Percentiles rank a stretch among this genome's conserved stretches.
Conservation (phyloP, 176 grass and related monocot genomes). For the Canna indica region DNA sequence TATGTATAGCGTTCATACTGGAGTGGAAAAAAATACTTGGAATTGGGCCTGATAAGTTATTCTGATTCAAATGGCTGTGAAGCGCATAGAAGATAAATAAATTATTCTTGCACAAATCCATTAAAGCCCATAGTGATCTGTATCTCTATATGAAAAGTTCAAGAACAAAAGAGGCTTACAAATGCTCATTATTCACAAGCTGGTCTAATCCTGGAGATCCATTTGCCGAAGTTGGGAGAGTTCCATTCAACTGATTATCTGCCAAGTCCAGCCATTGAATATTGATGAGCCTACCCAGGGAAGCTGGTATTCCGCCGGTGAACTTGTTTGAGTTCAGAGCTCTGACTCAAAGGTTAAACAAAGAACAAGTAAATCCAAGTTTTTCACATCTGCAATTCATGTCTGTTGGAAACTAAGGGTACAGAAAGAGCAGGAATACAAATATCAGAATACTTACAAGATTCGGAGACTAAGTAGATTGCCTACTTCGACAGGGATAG, state of each 20-base stretch:
- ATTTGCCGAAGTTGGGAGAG: conserved; percentile 52
- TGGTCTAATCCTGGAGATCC: conserved; percentile 54
- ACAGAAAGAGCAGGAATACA: neutral
- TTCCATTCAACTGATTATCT: conserved; percentile 61
- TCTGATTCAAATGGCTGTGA: conserved; percentile 82
- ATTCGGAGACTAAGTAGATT: conserved; percentile 36
- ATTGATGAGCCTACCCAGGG: conserved; percentile 64
- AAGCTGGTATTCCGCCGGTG: conserved; percentile 65
- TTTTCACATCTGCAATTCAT: neutral
- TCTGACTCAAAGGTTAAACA: conserved; percentile 17
- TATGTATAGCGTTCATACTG: conserved; percentile 63
- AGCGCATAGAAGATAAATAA: conserved; percentile 6
- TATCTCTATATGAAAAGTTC: neutral
- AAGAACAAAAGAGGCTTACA: conserved; percentile 42
- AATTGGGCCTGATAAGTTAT: conserved; percentile 67
- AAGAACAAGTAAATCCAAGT: neutral
- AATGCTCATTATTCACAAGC: conserved; percentile 62
- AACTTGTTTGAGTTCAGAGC: conserved; percentile 79
- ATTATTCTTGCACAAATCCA: neutral
- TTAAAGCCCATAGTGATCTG: neutral
- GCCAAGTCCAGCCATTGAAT: conserved; percentile 78
- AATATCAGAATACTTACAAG: conserved; percentile 38
- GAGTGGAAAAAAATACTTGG: conserved; percentile 66
- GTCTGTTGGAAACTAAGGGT: no score
- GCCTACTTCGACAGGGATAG: conserved; percentile 55